Evolutionary conservation across 441 rosid genomes (phyloP).

Genomic region (Corymbia calophylla): DNA sequence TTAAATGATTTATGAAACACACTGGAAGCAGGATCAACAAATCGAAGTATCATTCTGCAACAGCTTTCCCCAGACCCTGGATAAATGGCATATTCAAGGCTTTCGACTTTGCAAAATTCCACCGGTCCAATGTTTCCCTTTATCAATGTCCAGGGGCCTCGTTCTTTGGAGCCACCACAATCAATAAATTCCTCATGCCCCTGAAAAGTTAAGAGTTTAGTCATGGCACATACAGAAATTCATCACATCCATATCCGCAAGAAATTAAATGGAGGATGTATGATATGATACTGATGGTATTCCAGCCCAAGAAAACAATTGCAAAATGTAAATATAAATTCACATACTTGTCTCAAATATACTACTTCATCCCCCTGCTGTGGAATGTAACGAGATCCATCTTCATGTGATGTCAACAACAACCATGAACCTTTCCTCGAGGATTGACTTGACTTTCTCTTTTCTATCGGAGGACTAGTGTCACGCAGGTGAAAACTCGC

Average conservation of each 20-base stretch:
- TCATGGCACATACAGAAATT: neutral
- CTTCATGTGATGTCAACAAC: slow-evolving; percentile 72
- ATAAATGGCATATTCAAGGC: slow-evolving; percentile 69
- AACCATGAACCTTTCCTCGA: slow-evolving; percentile 72
- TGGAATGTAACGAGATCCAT: slow-evolving; percentile 93
- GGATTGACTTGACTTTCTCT: slow-evolving; percentile 45
- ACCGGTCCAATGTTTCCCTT: slow-evolving; percentile 69
- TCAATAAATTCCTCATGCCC: slow-evolving; percentile 87
- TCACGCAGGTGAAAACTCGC: slow-evolving; percentile 53
- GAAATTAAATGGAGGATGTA: neutral
- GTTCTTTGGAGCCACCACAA: slow-evolving; percentile 37
- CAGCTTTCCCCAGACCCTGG: slow-evolving; percentile 99
- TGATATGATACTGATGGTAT: neutral
- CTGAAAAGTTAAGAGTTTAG: slow-evolving; percentile 32
- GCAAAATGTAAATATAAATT: neutral
- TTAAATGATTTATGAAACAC: slow-evolving; percentile 50
- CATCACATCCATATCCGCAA: neutral
- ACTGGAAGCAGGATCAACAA: slow-evolving; percentile 60
- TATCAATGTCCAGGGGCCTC: slow-evolving; percentile 62
- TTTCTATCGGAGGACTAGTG: slow-evolving; percentile 35
- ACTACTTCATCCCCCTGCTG: slow-evolving; percentile 86
- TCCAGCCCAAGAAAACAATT: neutral
- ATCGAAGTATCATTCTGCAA: slow-evolving; percentile 87
- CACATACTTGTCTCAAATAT: slow-evolving; percentile 85
- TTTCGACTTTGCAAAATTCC: slow-evolving; percentile 79